Evolutionary conservation across 1,284 basidiomycete species (phyloP).

Genomic region (Rhizoctonia solani): DNA sequence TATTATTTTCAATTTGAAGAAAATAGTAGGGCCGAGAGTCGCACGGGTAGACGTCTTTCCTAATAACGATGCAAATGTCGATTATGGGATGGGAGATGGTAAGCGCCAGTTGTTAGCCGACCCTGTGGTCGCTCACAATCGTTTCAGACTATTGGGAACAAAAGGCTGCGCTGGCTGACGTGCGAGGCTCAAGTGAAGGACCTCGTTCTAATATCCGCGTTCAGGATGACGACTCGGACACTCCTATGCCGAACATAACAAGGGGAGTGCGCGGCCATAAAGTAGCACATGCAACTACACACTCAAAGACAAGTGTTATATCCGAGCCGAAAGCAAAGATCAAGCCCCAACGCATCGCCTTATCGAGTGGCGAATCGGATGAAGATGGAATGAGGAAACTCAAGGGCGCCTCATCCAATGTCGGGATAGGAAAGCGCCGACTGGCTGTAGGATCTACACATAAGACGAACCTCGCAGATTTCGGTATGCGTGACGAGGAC

Average conservation of each 20-base stretch:
- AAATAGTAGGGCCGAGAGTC: slow-evolving; percentile 44
- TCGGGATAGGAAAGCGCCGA: not conserved
- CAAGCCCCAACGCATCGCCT: slow-evolving; percentile 13
- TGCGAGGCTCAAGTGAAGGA: slow-evolving; percentile 7
- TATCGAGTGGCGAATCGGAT: slow-evolving; percentile 21
- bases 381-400: slow-evolving; percentile 6
- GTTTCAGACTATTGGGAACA: slow-evolving; percentile 25
- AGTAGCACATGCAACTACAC: not conserved
- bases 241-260: not conserved
- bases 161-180: not conserved
- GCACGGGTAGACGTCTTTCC: slow-evolving; percentile 57
- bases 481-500: slow-evolving; percentile 26
- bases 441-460: not conserved
- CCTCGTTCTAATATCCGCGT: slow-evolving; percentile 3
- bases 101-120: slow-evolving; percentile 35
- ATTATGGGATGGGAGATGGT: slow-evolving; percentile 63
- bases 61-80: slow-evolving; percentile 52
- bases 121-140: not conserved
- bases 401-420: not conserved
- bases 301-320: not conserved
- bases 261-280: not conserved
- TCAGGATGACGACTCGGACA: slow-evolving; percentile 29
- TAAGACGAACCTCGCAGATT: slow-evolving; percentile 27
- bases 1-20: slow-evolving; percentile 41
- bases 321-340: slow-evolving; percentile 19